These are phyloP conservation scores for Rubia peregrina DNA, from an alignment of 305 asterid genomes.

Conservation along the genomic window DNA sequence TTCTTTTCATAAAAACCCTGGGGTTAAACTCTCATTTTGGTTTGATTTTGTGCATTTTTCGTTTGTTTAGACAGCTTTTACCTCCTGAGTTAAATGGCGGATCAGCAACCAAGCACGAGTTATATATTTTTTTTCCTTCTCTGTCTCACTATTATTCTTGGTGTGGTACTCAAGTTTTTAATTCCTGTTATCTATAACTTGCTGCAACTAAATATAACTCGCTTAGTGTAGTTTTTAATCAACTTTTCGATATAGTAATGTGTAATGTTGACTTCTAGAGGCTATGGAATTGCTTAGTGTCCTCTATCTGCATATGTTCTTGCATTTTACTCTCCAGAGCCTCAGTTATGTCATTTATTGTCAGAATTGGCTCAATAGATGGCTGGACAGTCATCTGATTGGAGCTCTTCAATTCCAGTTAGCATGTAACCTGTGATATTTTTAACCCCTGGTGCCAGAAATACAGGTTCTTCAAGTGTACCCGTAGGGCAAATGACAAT, in stretches of 20 bases:
- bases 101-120: too few species aligned
- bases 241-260: not conserved
- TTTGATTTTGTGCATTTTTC: too few species aligned
- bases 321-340: not conserved
- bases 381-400: constrained; percentile 1
- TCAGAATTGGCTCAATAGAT: not conserved
- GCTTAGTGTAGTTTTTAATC: not conserved
- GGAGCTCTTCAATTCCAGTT: constrained; percentile 12
- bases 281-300: not conserved
- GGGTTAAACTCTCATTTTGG: too few species aligned
- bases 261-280: not conserved
- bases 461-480: constrained; percentile 31
- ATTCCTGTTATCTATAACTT: too few species aligned
- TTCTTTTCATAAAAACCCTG: too few species aligned
- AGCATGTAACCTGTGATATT: constrained; percentile 12
- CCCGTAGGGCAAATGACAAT: constrained; percentile 79
- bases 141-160: too few species aligned
- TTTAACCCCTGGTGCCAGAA: constrained; percentile 38
- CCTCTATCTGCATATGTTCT: constrained; percentile 1
- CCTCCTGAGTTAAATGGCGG: too few species aligned
- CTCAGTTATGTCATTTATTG: not conserved
- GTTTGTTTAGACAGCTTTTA: too few species aligned
- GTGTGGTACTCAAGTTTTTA: too few species aligned
- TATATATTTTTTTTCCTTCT: too few species aligned
- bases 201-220: too few species aligned